These are phyloP conservation scores for Cercospora beticola DNA, from an alignment of 2,329 filamentous ascomycete genomes.

Conservation along the genomic window DNA sequence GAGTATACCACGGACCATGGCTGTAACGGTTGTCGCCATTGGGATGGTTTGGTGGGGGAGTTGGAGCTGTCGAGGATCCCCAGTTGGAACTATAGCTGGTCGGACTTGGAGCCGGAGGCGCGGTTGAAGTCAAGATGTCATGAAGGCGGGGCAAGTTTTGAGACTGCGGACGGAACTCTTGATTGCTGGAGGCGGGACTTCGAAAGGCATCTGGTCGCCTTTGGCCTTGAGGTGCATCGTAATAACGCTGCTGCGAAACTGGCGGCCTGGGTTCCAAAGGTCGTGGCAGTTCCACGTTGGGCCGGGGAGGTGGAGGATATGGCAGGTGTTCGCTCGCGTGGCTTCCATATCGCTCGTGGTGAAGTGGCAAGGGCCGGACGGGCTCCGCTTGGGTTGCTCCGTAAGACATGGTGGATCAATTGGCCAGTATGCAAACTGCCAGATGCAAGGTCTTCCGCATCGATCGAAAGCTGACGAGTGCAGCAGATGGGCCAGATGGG, in stretches of 20 bases:
- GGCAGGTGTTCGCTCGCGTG: conserved; percentile 20
- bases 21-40: conserved; percentile 24
- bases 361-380: conserved; percentile 13
- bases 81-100: conserved; percentile 20
- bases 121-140: conserved; percentile 33
- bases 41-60: conserved; percentile 18
- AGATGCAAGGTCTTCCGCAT: conserved; percentile 10
- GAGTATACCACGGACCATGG: conserved; percentile 27
- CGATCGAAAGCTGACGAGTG: background rate
- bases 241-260: conserved; percentile 21
- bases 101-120: conserved; percentile 17
- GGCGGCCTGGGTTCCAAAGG: conserved; percentile 32
- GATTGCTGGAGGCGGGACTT: conserved; percentile 13
- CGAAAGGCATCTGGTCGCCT: conserved; percentile 26
- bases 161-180: conserved; percentile 27
- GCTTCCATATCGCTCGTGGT: conserved; percentile 25
- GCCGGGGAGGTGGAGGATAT: conserved; percentile 20
- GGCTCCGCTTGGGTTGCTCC: conserved; percentile 17
- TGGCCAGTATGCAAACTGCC: background rate
- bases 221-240: conserved; percentile 19
- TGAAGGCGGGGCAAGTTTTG: conserved; percentile 34
- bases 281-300: conserved; percentile 28
- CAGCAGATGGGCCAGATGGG: conserved; percentile 1
- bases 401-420: conserved; percentile 16
- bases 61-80: conserved; percentile 15